phyloP scores from a whole-genome alignment of 345 rosid species.

The Populus deltoides region DNA sequence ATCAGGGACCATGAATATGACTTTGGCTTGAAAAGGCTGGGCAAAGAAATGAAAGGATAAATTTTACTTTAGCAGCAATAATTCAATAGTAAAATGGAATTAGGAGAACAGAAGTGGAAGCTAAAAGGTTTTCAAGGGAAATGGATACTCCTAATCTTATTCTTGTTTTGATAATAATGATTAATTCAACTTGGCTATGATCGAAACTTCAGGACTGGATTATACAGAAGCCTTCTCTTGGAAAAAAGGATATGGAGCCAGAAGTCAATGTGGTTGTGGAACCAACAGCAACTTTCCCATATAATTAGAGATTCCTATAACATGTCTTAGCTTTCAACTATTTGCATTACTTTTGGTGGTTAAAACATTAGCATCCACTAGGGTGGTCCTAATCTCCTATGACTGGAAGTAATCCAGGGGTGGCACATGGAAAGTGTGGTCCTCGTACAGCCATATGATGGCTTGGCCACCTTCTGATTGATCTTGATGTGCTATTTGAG shows the following conservation, averaged over 20 bases:
- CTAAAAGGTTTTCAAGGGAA: not conserved
- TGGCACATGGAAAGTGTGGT: not conserved
- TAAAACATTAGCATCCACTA: not conserved
- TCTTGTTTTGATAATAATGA: not conserved
- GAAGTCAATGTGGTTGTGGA: not conserved
- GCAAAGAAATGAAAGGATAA: not conserved
- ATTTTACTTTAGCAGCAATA: not conserved
- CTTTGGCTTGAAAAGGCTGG: not conserved
- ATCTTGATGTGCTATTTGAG: not conserved
- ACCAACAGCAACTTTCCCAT: not conserved
- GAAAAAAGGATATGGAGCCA: not conserved
- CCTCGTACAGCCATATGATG: not conserved
- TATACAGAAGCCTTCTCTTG: not conserved
- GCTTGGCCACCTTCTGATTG: not conserved
- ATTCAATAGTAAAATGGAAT: not conserved
- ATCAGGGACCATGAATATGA: not conserved
- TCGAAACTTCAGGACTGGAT: not conserved
- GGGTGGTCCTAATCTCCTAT: not conserved
- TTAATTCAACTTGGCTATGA: not conserved
- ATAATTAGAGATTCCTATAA: not conserved
- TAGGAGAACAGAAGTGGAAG: not conserved
- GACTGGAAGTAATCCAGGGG: not conserved
- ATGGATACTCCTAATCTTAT: not conserved
- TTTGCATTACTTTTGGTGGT: not conserved
- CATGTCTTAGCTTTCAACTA: not conserved